Base-by-base conservation (phyloP, 495 filamentous ascomycete species). In the Durotheca rogersii region DNA sequence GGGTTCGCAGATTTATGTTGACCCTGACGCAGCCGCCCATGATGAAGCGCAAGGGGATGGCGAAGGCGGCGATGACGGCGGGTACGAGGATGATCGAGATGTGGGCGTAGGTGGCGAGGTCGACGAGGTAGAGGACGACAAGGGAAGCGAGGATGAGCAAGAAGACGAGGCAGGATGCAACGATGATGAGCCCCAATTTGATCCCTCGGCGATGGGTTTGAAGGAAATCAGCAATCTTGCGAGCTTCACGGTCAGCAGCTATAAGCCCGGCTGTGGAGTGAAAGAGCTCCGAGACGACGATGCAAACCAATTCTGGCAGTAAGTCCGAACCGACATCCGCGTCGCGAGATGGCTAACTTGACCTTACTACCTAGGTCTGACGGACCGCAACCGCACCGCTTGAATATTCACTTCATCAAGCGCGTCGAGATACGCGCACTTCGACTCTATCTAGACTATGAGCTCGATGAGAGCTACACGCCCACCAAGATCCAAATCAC, bases 161-260 rank as follows among this genome's bases (percentile, higher is more conserved):
- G 55, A 21, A 11, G 62, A 62, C 10, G 60, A 56, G 0, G 56
- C 47, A 2, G 57, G 53, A 17, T 23, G n/a, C 3, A 33, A 48
- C 2, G 41, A 47, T 3, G 61, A 62, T 12, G 62, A 60, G 5
- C 27, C 20, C 18, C n/a, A 17, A 0, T 79, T 79, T 37, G 75
- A 80, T 21, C 67, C 75, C 0, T 40, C 59, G 0, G 62, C 72
- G n/a, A 37, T 72, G 20, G 81, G 80, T 20, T 77, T 94, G 39
- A 90, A 90, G 64, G 92, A 96, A 63, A 96, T 97, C 70, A 92
- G 89, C 56, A 90, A 91, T 46, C 83, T 98, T 29, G 93, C 92
- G 16, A 89, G 87, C 40, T 96, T 93, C 81, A 92, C 88, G 10
- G 90, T 96, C 50, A 87, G 83, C 52, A 91, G 87, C 53, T 83